Base-by-base conservation (phyloP, 306 rosid species). In the Dalbergia cultrata region DNA sequence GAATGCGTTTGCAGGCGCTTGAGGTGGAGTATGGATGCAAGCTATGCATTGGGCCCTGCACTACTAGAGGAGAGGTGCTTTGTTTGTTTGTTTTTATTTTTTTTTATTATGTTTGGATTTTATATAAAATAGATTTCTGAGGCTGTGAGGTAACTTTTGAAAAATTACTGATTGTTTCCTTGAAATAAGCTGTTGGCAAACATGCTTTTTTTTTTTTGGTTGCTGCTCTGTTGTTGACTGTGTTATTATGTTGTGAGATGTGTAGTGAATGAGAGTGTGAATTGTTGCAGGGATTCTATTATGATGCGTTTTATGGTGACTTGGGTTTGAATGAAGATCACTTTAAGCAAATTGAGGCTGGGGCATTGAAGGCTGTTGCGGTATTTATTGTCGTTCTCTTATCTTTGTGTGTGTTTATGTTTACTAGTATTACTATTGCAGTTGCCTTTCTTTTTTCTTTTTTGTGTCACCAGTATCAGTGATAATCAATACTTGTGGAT, bases 41-140 rank as follows among this genome's bases (percentile, higher is more conserved):
- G 90, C 92, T 95, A 19, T 95, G 99, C 87, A 95, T 95, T 83
- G 99, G 99, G 5, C 99, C 99, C 9, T 95, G 99, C 58, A 95
- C 99, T 13, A 95, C 97, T 2, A 89, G 99, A 85, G 99, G 99
- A 84, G 98, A 95, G 99, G 99, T 93, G 22, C 1, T 9, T 26
- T 70, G 31, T 49, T 13, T 39, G 49, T 44, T 69, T 74, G 50
- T 44, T 52, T 49, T 35, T 22, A 6, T 8, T 44, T 44, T 4
- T 10, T 8, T 37, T 9, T 44, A 4, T 44, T 44, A 9, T 44
- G 50, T 7, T 44, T 10, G 10, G 50, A 44, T 44, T 44, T 2
- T 44, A 8, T 7, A 44, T 10, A 44, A 0, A 10, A 44, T 9
- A 9, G 6, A 26, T 26, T 44, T 44, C 12, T 44, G 13, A 8